These are phyloP conservation scores for Dacryopinax spathularia DNA, from an alignment of 768 basidiomycete species.

Conservation along the genomic window DNA sequence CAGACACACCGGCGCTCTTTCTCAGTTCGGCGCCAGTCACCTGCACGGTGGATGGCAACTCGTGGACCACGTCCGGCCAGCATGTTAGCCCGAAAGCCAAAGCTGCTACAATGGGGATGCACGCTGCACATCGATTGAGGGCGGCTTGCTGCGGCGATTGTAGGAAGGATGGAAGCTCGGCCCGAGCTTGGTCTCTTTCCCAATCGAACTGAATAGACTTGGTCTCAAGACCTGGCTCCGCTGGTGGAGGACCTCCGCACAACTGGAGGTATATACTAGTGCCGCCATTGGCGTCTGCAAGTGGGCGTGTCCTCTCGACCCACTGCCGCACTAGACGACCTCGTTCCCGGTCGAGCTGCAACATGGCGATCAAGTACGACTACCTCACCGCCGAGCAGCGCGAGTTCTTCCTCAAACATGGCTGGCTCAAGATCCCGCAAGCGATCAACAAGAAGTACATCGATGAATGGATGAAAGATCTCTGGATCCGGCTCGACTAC, in stretches of 20 bases:
- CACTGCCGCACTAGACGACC: too few species aligned
- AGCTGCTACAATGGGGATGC: too few species aligned
- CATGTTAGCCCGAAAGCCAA: too few species aligned
- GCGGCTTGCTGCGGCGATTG: too few species aligned
- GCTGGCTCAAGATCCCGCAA: constrained; percentile 13
- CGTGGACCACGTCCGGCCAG: too few species aligned
- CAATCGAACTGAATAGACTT: not conserved
- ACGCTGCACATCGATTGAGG: too few species aligned
- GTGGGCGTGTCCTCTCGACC: too few species aligned
- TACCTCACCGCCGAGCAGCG: constrained; percentile 10
- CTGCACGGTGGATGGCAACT: too few species aligned
- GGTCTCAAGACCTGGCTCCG: not conserved
- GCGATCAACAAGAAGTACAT: constrained; percentile 14
- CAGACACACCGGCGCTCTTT: too few species aligned
- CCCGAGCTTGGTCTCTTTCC: not conserved
- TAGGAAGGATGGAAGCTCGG: not conserved
- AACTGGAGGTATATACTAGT: not conserved
- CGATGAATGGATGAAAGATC: constrained; percentile 12
- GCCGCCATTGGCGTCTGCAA: too few species aligned
- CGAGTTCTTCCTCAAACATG: constrained; percentile 15
- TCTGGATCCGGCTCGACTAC: constrained; percentile 13
- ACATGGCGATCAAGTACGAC: constrained; percentile 8
- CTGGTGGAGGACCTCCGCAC: not conserved
- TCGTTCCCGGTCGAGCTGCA: too few species aligned
- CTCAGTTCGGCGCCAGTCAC: too few species aligned